Evolutionary conservation across 106 monocot species (phyloP), one percentile per base, ranked within the genome.

Genomic region (Hemerocallis citrina): DNA sequence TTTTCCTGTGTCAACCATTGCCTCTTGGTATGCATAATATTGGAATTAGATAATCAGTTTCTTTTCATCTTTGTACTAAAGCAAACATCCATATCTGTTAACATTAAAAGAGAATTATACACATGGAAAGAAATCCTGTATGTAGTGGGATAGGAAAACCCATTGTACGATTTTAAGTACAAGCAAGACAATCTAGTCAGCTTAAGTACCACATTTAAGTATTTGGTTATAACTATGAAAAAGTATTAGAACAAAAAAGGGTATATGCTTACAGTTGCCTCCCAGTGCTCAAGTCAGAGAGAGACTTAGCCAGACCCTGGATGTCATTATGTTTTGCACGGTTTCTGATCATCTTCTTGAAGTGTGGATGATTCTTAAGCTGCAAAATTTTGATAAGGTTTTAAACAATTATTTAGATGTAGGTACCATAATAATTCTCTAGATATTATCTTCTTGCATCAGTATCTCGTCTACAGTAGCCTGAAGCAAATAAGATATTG

Each of bases 291-390:
- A 84, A 71, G 49, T 59, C 78, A 52, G 63, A 68, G 7, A 95
- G 67, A 57, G 66, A 39, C 72, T 81, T 68, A 35, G 95, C 80
- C 64, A 95, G 78, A 69, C 48, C 74, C 57, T 71, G 48, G 39
- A 74, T 47, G 31, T 86, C 71, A 19, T 62, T 49, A 63, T 90
- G 85, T 47, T 67, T 74, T 20, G 46, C 65, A 29, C 86, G 80
- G 35, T 36, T 74, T 13, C 20, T 57, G 38, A 64, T 42, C 59
- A 95, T 72, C 41, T 67, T 61, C 37, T 69, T 37, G 41, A 90
- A 86, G 46, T 73, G 77, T 36, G 95, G 95, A 74, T 95, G 95
- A 61, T 70, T 63, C 28, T 90, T 69, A 65, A 95, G 68, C 68
- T 86, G 89, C 81, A 24, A 62, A 36, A 67, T 35, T 49, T 39